phyloP scores from a whole-genome alignment of 306 rosid genomes.

The Astragalus membranaceus region DNA sequence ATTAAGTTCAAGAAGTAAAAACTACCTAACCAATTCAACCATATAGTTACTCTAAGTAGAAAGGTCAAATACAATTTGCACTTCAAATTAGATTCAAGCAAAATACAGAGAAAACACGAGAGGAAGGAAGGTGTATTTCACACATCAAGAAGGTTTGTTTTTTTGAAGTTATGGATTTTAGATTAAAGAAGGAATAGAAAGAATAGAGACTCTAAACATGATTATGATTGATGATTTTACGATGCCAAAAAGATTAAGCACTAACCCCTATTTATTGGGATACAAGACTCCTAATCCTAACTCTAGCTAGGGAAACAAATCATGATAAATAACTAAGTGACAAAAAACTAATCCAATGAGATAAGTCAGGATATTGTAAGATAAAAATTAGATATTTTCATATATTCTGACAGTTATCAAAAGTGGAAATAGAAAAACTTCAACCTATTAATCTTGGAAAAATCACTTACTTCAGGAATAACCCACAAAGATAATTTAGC shows the following conservation, averaged over 20 bases:
- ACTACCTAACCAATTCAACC: neutral
- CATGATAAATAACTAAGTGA: too few species aligned
- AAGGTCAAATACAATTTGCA: neutral
- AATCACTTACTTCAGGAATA: constrained; percentile 78
- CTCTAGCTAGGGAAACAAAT: neutral
- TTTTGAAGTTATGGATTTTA: too few species aligned
- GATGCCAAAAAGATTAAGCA: too few species aligned
- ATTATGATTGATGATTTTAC: too few species aligned
- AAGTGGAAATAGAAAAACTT: neutral
- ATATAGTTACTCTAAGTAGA: constrained; percentile 6
- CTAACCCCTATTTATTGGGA: too few species aligned
- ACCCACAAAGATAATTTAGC: constrained; percentile 80
- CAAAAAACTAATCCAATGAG: too few species aligned
- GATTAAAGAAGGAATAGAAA: too few species aligned
- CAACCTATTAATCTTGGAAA: neutral
- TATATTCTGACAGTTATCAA: neutral
- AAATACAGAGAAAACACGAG: neutral
- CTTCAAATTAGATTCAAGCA: neutral
- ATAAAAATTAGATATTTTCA: too few species aligned
- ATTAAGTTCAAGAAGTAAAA: constrained; percentile 26
- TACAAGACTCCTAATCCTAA: too few species aligned
- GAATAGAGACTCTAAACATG: too few species aligned
- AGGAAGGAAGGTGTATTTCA: neutral
- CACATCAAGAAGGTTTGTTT: constrained; percentile 1
- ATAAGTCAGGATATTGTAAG: too few species aligned